A percentile compares a stretch with the other conserved stretches of the same genome.
Conservation (phyloP, 805 yeast species). For the Cyberlindnera xylosilytica region DNA sequence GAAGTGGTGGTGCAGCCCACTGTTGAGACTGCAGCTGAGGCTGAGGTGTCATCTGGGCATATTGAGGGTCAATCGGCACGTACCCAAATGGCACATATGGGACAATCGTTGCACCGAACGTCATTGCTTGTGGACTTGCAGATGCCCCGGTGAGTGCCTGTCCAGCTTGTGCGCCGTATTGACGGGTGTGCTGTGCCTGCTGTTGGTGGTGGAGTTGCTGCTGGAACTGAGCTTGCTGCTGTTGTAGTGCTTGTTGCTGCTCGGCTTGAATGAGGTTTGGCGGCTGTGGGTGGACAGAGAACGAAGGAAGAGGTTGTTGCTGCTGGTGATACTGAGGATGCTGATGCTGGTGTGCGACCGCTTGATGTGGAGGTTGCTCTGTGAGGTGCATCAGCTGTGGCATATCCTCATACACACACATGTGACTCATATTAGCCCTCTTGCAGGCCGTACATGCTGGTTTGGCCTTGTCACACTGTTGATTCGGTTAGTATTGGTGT, state of each 20-base stretch:
- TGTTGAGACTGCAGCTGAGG: not conserved
- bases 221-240: slow-evolving; percentile 21
- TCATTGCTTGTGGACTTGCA: not conserved
- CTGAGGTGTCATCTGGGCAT: not conserved
- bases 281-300: too few species aligned
- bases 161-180: slow-evolving; percentile 17
- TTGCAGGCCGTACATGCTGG: slow-evolving; percentile 27
- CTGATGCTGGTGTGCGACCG: not conserved
- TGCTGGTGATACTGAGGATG: not conserved
- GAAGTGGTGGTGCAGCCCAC: not conserved
- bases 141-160: slow-evolving; percentile 16
- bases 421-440: slow-evolving; percentile 24
- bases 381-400: slow-evolving; percentile 7
- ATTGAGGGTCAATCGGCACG: not conserved
- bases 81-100: not conserved
- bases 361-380: not conserved
- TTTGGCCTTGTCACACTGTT: slow-evolving; percentile 27
- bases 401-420: slow-evolving; percentile 26
- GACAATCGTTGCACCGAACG: not conserved
- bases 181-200: slow-evolving; percentile 19
- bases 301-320: too few species aligned
- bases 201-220: slow-evolving; percentile 19
- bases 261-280: too few species aligned
- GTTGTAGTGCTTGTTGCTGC: slow-evolving; percentile 14
- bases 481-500: not conserved